A percentile compares a stretch with the other conserved stretches of the same genome.
phyloP scores from a whole-genome alignment of 1,284 basidiomycete genomes.

The Athelia sp. region DNA sequence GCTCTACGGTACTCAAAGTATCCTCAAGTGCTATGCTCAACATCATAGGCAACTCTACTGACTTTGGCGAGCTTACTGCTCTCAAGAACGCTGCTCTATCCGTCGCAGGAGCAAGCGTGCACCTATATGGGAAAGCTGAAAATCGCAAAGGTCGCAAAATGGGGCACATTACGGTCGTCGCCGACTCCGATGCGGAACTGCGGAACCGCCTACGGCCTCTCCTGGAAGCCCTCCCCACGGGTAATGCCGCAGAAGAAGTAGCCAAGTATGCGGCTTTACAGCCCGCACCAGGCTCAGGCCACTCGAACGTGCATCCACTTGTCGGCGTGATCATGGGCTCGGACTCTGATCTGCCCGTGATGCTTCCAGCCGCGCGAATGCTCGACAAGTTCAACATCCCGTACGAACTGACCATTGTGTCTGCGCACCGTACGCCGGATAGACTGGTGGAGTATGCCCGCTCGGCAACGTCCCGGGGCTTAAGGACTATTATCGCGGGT shows the following conservation, averaged over 20 bases:
- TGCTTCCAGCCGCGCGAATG: constrained; percentile 86
- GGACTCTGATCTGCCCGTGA: constrained; percentile 93
- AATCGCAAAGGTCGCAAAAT: constrained; percentile 93
- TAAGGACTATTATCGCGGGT: constrained; percentile 85
- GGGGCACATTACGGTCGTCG: constrained; percentile 95
- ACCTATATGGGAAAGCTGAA: constrained; percentile 92
- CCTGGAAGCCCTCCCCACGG: constrained; percentile 58
- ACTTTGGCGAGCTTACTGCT: constrained; percentile 55
- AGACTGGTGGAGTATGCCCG: constrained; percentile 83
- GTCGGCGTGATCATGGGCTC: constrained; percentile 98
- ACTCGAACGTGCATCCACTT: constrained; percentile 70
- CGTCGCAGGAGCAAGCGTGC: constrained; percentile 77
- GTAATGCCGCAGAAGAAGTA: constrained; percentile 42
- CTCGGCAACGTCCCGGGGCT: constrained; percentile 71
- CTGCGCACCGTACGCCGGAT: constrained; percentile 92
- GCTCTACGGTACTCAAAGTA: constrained; percentile 86
- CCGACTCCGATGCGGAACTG: constrained; percentile 76
- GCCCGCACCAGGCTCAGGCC: constrained; percentile 38
- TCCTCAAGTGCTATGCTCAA: constrained; percentile 93
- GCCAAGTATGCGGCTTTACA: constrained; percentile 50
- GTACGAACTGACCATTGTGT: constrained; percentile 94
- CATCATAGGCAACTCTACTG: constrained; percentile 75
- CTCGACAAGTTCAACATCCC: constrained; percentile 82
- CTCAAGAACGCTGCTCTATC: constrained; percentile 54
- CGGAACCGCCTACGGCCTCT: constrained; percentile 66